phyloP scores from a whole-genome alignment of 2,329 filamentous ascomycete species.

The Pseudogymnoascus sp. region DNA sequence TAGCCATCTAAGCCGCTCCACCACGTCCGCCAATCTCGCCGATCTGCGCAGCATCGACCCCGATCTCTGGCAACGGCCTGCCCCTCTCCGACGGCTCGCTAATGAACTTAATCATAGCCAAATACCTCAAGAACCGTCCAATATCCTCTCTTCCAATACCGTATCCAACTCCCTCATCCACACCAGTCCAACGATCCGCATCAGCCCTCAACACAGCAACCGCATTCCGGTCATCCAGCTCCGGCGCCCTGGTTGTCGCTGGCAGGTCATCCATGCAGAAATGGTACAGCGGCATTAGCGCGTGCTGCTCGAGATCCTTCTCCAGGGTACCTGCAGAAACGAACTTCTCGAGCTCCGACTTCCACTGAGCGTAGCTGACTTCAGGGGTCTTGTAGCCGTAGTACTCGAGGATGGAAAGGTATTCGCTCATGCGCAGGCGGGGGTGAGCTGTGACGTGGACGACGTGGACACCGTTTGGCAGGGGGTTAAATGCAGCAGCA shows the following conservation, averaged over 20 bases:
- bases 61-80: constrained; percentile 14
- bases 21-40: constrained; percentile 14
- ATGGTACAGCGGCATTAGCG: constrained; percentile 61
- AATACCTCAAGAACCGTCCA: constrained; percentile 17
- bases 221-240: constrained; percentile 60
- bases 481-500: constrained; percentile 60
- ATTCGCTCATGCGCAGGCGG: constrained; percentile 68
- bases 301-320: constrained; percentile 48
- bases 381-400: constrained; percentile 66
- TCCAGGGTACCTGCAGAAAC: constrained; percentile 42
- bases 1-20: constrained; percentile 6
- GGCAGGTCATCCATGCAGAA: constrained; percentile 60
- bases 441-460: constrained; percentile 74
- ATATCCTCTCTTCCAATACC: constrained; percentile 17
- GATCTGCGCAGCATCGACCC: constrained; percentile 10
- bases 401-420: constrained; percentile 55
- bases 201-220: constrained; percentile 55
- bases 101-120: constrained; percentile 18
- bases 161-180: constrained; percentile 17
- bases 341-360: constrained; percentile 50
- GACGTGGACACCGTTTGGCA: constrained; percentile 39
- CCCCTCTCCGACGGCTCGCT: constrained; percentile 12
- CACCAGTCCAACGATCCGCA: constrained; percentile 26
- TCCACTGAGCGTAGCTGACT: constrained; percentile 62
- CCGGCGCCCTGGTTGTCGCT: constrained; percentile 56